Evolutionary conservation across 106 monocot species (phyloP), one percentile per base, ranked within the genome.

Genomic region (Platanthera guangdongensis): DNA sequence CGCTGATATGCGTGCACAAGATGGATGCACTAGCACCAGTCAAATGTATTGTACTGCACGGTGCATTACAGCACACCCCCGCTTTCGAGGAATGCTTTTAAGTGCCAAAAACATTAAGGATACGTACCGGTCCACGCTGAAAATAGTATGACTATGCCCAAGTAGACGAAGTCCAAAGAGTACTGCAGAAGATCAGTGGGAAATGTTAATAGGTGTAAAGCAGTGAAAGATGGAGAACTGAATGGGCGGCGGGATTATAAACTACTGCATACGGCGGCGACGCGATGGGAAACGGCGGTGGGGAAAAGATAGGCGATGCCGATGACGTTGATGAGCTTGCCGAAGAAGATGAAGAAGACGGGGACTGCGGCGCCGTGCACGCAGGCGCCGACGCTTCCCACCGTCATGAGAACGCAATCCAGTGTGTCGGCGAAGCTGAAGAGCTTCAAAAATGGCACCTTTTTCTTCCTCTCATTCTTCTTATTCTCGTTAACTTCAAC

Each of bases 341-440:
- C 97, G 68, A 99, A 99, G 84, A 94, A 94, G 45, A 99, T 87
- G 90, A 99, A 99, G 89, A 99, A 99, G 78, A 99, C 92, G 7
- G 97, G 97, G 14, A 99, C 94, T 19, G 97, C 90, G 28, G 97
- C 97, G 22, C 97, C 97, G 72, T 99, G 97, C 21, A 76, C 92
- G 74, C 91, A 94, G 16, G 97, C 94, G 9, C 94, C 97, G 12
- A 94, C n/a, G 12, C 89, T 78, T 51, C 97, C 97, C 3, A 90
- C 0, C 9, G 84, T 68, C 97, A 99, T 99, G 68, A 99, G 94
- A 59, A 90, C 19, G 76, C 80, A 89, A 57, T 99, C 97, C 82
- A 81, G 85, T 11, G 72, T 39, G 81, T 99, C 97, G 13, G 97
- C 97, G 80, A 86, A 99, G 62, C 87, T 53, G 85, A 99, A 99